A percentile compares a stretch with the other conserved stretches of the same genome.
Conservation (phyloP, 768 basidiomycete species). For the Clavulina sp. region DNA sequence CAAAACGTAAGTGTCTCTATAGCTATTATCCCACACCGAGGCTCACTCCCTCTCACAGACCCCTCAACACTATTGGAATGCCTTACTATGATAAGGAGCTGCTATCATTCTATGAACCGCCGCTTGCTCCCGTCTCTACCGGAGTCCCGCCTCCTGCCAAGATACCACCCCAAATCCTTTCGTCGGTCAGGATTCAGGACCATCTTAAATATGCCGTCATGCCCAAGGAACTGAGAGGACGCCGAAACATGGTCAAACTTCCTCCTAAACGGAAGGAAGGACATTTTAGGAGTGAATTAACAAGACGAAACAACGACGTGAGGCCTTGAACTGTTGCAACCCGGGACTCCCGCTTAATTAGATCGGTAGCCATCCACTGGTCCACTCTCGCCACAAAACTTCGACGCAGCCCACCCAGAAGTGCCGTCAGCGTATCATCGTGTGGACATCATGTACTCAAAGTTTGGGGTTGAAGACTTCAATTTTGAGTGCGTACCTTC, state of each 20-base stretch:
- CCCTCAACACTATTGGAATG: constrained; percentile 76
- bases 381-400: constrained; percentile 26
- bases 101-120: constrained; percentile 40
- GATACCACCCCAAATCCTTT: constrained; percentile 63
- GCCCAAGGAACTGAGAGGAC: constrained; percentile 70
- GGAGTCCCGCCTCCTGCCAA: constrained; percentile 52
- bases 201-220: constrained; percentile 78
- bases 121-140: constrained; percentile 21
- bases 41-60: constrained; percentile 27
- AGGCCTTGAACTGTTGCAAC: constrained; percentile 8
- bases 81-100: constrained; percentile 63
- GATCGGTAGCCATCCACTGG: background rate
- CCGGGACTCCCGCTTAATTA: constrained; percentile 1
- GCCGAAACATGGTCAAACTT: constrained; percentile 54
- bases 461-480: constrained; percentile 97
- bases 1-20: constrained; percentile 39
- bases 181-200: constrained; percentile 71
- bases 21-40: background rate
- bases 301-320: constrained; percentile 30
- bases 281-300: constrained; percentile 77
- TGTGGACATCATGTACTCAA: constrained; percentile 96
- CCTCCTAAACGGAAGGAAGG: constrained; percentile 34
- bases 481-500: constrained; percentile 66
- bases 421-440: constrained; percentile 72
- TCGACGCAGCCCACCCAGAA: constrained; percentile 33